Evolutionary conservation across 164 flowering plant species (phyloP), one percentile per base, ranked within the genome.

Genomic region (Cinnamomum chago): DNA sequence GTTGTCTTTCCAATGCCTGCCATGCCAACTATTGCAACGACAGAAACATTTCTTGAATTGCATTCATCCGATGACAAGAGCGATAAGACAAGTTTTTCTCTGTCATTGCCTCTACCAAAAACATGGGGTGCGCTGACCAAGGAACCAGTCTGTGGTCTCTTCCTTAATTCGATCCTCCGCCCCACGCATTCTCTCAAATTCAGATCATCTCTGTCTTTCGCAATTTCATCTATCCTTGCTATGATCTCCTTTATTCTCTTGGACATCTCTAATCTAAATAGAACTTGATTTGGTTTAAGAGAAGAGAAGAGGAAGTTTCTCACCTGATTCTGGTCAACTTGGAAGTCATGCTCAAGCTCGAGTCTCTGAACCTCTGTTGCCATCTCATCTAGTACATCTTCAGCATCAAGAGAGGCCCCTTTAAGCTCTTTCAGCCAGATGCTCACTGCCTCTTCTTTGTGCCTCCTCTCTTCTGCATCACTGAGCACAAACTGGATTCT

Each of bases 1-100:
- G 72, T 67, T 24, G 76, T 75, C 67, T 75, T 75, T 13, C 76
- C 76, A 13, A 52, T 3, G 11, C 76, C 76, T 0, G 65, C 76
- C 51, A 68, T 58, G 15, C 72, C 76, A n/a, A 67, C 55, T 30
- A 75, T 68, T 20, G 76, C 20, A 27, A 75, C 20, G 0, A 75
- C 76, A 27, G 67, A 18, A 60, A 60, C 22, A 18, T 33, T 58
- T 14, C 18, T 24, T 23, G 3, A 13, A 25, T 24, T 5, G 27
- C 20, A 28, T n/a, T 25, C 55, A 51, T 18, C 33, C 2, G 18
- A 70, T 52, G 13, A 11, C 13, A 15, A 23, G 24, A 12, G n/a
- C 27, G 50, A 2, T 18, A 40, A 40, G 60, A 50, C 30, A 70
- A 22, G 0, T 52, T 52, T 5, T 25, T 50, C 5, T 70, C 64